Conservation (phyloP, 169 alveolate species). For the Babesia ovata region DNA sequence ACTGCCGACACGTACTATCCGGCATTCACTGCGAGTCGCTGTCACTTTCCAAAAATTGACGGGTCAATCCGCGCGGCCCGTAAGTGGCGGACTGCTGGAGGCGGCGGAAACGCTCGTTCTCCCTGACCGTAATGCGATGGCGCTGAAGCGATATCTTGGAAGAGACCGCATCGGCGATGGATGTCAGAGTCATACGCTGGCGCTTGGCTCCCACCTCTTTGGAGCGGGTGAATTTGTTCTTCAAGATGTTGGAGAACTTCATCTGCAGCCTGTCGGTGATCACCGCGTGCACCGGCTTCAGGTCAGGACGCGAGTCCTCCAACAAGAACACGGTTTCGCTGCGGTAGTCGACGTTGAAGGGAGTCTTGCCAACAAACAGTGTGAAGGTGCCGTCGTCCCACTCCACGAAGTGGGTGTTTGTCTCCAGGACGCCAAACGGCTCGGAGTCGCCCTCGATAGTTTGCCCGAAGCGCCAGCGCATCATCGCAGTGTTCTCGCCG, state of each 20-base stretch:
- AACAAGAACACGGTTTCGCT: constrained; percentile 55
- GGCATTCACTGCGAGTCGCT: constrained; percentile 17
- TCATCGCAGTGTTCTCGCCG: constrained; percentile 15
- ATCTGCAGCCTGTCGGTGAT: constrained; percentile 55
- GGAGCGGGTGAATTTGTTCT: constrained; percentile 45
- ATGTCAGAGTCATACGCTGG: constrained; percentile 63
- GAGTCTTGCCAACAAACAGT: constrained; percentile 53
- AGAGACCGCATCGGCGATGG: constrained; percentile 63
- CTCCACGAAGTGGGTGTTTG: constrained; percentile 60
- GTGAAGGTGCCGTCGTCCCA: constrained; percentile 69
- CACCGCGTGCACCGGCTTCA: constrained; percentile 68
- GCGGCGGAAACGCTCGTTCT: constrained; percentile 58
- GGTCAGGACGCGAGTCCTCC: constrained; percentile 62
- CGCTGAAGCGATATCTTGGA: constrained; percentile 47
- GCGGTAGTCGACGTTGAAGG: constrained; percentile 51
- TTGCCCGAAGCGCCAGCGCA: constrained; percentile 39
- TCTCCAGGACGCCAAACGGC: constrained; percentile 29
- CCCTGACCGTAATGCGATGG: constrained; percentile 27
- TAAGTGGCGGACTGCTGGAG: constrained; percentile 23
- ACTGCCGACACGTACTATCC: too few relatives aligned
- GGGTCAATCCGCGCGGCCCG: constrained; percentile 47
- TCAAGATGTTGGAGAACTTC: constrained; percentile 59
- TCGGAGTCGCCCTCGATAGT: background rate
- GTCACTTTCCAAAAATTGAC: constrained; percentile 54
- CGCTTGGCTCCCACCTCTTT: constrained; percentile 49